Evolutionary conservation across 2,329 filamentous ascomycete genomes (phyloP).

Genomic region (Pseudogymnoascus sp.): DNA sequence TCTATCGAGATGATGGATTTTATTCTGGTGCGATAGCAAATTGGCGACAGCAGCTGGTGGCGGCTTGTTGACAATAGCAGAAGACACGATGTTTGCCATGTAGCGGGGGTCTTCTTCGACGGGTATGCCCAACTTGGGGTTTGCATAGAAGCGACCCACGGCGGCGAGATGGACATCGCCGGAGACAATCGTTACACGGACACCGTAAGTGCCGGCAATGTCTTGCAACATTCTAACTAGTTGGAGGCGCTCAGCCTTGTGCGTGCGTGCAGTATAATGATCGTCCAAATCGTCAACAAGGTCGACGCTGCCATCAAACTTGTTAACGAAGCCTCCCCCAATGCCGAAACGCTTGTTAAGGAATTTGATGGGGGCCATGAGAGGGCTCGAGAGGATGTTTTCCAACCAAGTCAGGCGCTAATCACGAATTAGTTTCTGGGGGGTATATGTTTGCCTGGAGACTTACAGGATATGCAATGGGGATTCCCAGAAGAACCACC

Average conservation of each 20-base stretch:
- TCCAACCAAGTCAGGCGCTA: slow-evolving; percentile 90
- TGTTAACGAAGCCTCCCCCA: slow-evolving; percentile 80
- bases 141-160: slow-evolving; percentile 89
- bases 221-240: slow-evolving; percentile 76
- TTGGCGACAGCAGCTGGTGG: slow-evolving; percentile 83
- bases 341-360: slow-evolving; percentile 85
- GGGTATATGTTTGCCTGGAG: slow-evolving; percentile 35
- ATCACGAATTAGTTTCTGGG: slow-evolving; percentile 14
- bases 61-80: slow-evolving; percentile 92
- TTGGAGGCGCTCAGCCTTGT: slow-evolving; percentile 78
- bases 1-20: slow-evolving; percentile 58
- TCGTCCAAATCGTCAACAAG: slow-evolving; percentile 90
- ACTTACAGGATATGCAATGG: slow-evolving; percentile 70
- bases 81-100: slow-evolving; percentile 91
- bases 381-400: slow-evolving; percentile 77
- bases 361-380: slow-evolving; percentile 84
- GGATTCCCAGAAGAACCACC: slow-evolving; percentile 79
- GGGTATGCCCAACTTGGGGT: slow-evolving; percentile 68
- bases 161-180: slow-evolving; percentile 92
- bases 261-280: slow-evolving; percentile 86
- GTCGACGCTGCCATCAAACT: slow-evolving; percentile 90
- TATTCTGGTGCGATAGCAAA: slow-evolving; percentile 83
- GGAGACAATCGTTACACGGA: slow-evolving; percentile 84
- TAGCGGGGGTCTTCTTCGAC: slow-evolving; percentile 83
- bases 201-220: slow-evolving; percentile 75